These are phyloP conservation scores for Prunella vulgaris DNA, from an alignment of 257 asterid genomes.

Conservation along the genomic window DNA sequence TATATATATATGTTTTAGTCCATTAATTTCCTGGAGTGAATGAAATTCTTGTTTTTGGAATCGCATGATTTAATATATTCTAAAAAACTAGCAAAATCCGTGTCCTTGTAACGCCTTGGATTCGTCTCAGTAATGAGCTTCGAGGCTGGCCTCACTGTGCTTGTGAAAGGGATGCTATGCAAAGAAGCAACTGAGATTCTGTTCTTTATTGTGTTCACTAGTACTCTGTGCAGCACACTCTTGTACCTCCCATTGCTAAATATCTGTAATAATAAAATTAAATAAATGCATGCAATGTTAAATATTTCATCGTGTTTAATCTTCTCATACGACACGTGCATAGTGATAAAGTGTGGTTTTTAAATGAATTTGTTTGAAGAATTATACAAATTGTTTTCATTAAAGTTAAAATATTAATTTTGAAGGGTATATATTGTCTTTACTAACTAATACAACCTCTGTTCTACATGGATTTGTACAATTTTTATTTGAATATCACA, in stretches of 20 bases:
- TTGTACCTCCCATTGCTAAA: constrained; percentile 86
- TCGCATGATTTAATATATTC: constrained; percentile 49
- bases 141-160: constrained; percentile 51
- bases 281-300: too few relatives aligned
- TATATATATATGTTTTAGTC: neutral
- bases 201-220: constrained; percentile 46
- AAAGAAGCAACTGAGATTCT: constrained; percentile 77
- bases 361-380: too few relatives aligned
- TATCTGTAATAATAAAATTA: constrained; percentile 33
- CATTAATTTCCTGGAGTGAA: constrained; percentile 54
- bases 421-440: too few relatives aligned
- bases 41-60: constrained; percentile 53
- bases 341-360: too few relatives aligned
- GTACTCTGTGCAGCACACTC: constrained; percentile 74
- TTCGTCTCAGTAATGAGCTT: constrained; percentile 41
- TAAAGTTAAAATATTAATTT: too few relatives aligned
- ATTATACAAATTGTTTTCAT: too few relatives aligned
- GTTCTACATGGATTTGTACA: too few relatives aligned
- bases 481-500: too few relatives aligned
- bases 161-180: constrained; percentile 61
- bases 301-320: too few relatives aligned
- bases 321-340: too few relatives aligned
- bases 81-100: constrained; percentile 54
- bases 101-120: constrained; percentile 70
- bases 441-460: too few relatives aligned